Conservation (phyloP, 129 eudicot species). For the Pittosporum tobira region DNA sequence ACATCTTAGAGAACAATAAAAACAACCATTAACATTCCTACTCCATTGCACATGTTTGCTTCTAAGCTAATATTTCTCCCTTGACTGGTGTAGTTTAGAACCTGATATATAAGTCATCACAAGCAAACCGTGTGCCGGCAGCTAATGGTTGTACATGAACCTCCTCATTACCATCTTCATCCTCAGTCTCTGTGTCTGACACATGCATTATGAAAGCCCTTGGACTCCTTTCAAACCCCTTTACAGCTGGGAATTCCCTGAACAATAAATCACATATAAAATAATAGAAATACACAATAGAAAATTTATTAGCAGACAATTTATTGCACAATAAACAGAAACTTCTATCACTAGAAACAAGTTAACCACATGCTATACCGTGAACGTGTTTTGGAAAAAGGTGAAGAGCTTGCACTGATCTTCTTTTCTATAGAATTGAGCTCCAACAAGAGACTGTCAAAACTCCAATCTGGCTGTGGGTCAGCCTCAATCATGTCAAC, state of each 20-base stretch:
- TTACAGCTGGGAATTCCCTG: slow-evolving; percentile 35
- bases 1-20: not conserved
- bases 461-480: slow-evolving; percentile 84
- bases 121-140: slow-evolving; percentile 41
- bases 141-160: slow-evolving; percentile 17
- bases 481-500: slow-evolving; percentile 48
- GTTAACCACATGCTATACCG: slow-evolving; percentile 21
- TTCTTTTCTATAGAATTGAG: slow-evolving; percentile 54
- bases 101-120: slow-evolving; percentile 62
- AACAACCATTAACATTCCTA: not conserved
- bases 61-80: not conserved
- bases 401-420: slow-evolving; percentile 37
- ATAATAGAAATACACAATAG: not conserved
- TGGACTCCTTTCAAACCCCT: slow-evolving; percentile 17
- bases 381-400: slow-evolving; percentile 32
- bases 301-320: not conserved
- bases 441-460: slow-evolving; percentile 60
- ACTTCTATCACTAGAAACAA: not conserved
- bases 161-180: slow-evolving; percentile 23
- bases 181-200: slow-evolving; percentile 43
- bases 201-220: slow-evolving; percentile 65
- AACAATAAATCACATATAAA: not conserved
- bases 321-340: not conserved
- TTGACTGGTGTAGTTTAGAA: not conserved
- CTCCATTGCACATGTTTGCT: not conserved